Base-by-base conservation (phyloP, 2,329 filamentous ascomycete species). In the Didymella pomorum region DNA sequence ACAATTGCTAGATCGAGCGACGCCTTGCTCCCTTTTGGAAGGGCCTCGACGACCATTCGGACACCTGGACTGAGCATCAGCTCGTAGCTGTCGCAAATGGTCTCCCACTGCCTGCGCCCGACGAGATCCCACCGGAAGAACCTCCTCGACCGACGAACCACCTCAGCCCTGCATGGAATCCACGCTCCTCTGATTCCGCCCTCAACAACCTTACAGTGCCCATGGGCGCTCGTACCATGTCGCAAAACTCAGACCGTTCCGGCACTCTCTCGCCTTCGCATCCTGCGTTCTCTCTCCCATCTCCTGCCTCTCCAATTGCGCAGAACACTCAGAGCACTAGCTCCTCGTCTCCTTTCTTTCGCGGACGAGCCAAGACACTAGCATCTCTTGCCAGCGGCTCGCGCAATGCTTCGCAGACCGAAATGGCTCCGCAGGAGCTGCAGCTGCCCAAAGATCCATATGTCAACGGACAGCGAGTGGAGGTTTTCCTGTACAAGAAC, bases 21-120 rank as follows among this genome's bases (percentile, higher is more conserved):
- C 89, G 90, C 62, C 79, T 99, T 61, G 95, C 95, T 41, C 95
- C 95, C 0, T 99, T 99, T 76, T 99, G 94, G 93, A 89, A 90
- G 72, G 95, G 95, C 5, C 81, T 99, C 4, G 89, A 97, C 64
- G 93, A 98, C 76, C 92, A 95, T 76, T 89, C 89, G 16, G 86
- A 91, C 21, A 90, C 87, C 51, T 99, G 95, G 95, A 90, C 92
- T 12, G 95, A 99, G 72, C 89, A 95, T 77, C 95, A 99, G 78
- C 86, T 99, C n/a, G 87, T 97, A 69, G 93, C 94, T 56, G 93
- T 92, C 23, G 95, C 90, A 48, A 87, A 92, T 71, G 93, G 92
- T 20, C 84, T 96, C 55, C 87, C 91, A 3, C 88, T 98, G 49
- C 95, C 95, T 12, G 85, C 91, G 8, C 86, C 94, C 45, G 93